Conservation (phyloP, 2,329 filamentous ascomycete genomes). For the Cryphonectria naterciae region DNA sequence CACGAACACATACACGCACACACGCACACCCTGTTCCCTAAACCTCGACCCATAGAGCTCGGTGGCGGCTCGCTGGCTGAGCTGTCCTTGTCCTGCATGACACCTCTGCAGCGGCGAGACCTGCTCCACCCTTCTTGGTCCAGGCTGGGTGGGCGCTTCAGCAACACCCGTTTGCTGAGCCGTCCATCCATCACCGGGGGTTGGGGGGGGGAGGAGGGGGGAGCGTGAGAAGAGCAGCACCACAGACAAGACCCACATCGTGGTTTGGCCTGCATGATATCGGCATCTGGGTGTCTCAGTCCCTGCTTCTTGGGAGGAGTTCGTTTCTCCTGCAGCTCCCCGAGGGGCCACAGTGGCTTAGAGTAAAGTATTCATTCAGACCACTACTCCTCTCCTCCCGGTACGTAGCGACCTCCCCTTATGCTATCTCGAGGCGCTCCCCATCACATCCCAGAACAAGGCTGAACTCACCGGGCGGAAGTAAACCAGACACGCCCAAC, state of each 20-base stretch:
- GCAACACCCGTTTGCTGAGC: not conserved
- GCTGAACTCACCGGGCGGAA: not conserved
- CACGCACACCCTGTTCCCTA: not conserved
- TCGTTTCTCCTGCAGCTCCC: conserved; percentile 13
- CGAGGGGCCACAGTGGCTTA: not conserved
- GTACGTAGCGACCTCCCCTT: not conserved
- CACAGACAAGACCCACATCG: conserved; percentile 1
- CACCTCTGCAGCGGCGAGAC: not conserved
- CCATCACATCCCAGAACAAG: not conserved
- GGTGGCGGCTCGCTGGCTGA: not conserved
- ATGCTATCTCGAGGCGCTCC: not conserved
- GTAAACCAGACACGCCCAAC: not conserved
- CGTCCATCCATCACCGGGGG: not conserved
- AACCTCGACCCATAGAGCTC: not conserved
- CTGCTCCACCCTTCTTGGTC: not conserved
- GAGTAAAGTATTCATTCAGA: not conserved
- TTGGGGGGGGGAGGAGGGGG: not conserved
- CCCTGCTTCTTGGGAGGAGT: conserved; percentile 15
- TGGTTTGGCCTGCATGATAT: conserved; percentile 23
- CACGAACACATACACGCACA: not conserved
- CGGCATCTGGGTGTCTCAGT: conserved; percentile 24
- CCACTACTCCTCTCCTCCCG: not conserved
- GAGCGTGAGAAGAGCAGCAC: not conserved
- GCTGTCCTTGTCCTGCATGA: conserved; percentile 2
- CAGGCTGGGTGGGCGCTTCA: not conserved